These are phyloP conservation scores for Camellia granthamiana DNA, from an alignment of 148 eudicot species.

Conservation along the genomic window DNA sequence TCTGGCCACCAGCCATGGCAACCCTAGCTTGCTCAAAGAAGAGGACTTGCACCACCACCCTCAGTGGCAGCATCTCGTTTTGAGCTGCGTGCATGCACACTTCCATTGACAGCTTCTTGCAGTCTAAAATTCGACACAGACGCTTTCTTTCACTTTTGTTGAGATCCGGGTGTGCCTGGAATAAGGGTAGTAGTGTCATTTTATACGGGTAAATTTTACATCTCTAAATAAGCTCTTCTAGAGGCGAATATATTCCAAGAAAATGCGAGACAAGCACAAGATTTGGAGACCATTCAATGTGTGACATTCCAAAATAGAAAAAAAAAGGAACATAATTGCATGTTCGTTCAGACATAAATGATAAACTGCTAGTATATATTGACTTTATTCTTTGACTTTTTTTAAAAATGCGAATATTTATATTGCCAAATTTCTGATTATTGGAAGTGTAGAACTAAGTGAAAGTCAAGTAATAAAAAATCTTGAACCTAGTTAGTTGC, in stretches of 20 bases:
- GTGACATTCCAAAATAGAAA: background rate
- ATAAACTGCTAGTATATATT: background rate
- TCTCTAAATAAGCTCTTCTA: background rate
- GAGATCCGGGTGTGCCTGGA: slow-evolving; percentile 69
- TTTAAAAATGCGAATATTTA: background rate
- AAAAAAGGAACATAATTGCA: background rate
- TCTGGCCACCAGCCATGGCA: slow-evolving; percentile 52
- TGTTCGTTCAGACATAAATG: no score
- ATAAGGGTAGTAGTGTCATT: background rate
- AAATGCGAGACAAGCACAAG: background rate
- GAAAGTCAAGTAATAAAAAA: background rate
- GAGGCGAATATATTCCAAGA: background rate
- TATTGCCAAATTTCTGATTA: no score
- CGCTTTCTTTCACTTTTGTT: slow-evolving; percentile 70
- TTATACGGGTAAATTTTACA: background rate
- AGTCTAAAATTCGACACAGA: slow-evolving; percentile 66
- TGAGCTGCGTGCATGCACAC: slow-evolving; percentile 74
- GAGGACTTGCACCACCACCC: slow-evolving; percentile 84
- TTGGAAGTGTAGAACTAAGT: background rate
- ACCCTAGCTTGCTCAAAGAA: slow-evolving; percentile 83
- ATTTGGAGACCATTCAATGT: background rate
- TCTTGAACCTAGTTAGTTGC: no score
- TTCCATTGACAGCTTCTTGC: slow-evolving; percentile 71
- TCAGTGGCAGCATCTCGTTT: slow-evolving; percentile 71
- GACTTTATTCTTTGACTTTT: background rate